These are phyloP conservation scores for Pseudopyricularia javanii DNA, from an alignment of 2,329 filamentous ascomycete species.

Conservation along the genomic window DNA sequence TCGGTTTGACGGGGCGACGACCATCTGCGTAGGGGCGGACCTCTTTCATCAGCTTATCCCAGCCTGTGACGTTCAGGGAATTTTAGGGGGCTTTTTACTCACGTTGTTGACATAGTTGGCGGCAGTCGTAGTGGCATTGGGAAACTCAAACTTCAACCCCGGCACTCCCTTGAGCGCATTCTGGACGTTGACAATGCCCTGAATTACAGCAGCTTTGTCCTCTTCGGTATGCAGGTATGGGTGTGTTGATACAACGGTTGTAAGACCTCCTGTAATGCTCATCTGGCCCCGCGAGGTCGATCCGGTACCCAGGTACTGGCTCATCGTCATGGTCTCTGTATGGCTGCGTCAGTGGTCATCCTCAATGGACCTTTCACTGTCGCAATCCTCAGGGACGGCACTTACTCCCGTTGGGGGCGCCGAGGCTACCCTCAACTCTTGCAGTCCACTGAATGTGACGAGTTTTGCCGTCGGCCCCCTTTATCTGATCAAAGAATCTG, in stretches of 20 bases:
- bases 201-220: constrained; percentile 52
- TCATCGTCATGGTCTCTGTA: constrained; percentile 31
- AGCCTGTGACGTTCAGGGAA: background rate
- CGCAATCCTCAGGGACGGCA: background rate
- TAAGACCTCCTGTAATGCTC: constrained; percentile 44
- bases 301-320: constrained; percentile 53
- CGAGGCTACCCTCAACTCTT: constrained; percentile 38
- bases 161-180: constrained; percentile 38
- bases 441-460: constrained; percentile 58
- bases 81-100: constrained; percentile 6
- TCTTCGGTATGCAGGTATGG: constrained; percentile 47
- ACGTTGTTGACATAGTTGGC: constrained; percentile 43
- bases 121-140: constrained; percentile 35
- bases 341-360: background rate
- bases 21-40: constrained; percentile 22
- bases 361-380: background rate
- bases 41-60: background rate
- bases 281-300: constrained; percentile 48
- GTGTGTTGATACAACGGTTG: constrained; percentile 42
- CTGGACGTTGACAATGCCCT: constrained; percentile 49
- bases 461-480: constrained; percentile 43
- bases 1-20: constrained; percentile 18
- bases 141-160: constrained; percentile 43
- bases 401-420: constrained; percentile 2
- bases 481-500: constrained; percentile 43